Percentiles rank a stretch among this genome's conserved stretches.
Evolutionary conservation across 2,329 filamentous ascomycete species (phyloP).

Genomic region (Diaporthe ilicicola): DNA sequence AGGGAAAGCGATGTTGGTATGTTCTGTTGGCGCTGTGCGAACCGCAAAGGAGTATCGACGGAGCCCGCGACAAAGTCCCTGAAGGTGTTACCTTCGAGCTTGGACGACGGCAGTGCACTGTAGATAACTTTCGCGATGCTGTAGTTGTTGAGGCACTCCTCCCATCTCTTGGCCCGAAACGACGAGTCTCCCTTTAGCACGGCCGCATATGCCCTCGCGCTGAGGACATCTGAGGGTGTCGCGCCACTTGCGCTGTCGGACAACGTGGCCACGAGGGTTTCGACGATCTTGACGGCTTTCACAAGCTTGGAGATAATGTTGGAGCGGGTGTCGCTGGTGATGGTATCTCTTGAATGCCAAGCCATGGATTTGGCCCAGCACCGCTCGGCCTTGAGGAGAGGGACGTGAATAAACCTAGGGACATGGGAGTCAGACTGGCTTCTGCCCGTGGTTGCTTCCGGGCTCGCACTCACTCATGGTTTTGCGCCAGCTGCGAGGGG

Average conservation of each 20-base stretch:
- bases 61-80: constrained; percentile 86
- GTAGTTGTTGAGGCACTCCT: constrained; percentile 77
- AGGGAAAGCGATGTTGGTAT: constrained; percentile 87
- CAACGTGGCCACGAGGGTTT: constrained; percentile 72
- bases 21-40: constrained; percentile 91
- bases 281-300: constrained; percentile 78
- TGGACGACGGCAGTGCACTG: constrained; percentile 71
- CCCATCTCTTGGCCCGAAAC: constrained; percentile 91
- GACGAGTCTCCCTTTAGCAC: constrained; percentile 79
- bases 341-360: constrained; percentile 93
- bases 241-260: constrained; percentile 73
- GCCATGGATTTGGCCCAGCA: constrained; percentile 84
- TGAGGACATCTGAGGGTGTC: constrained; percentile 75
- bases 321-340: constrained; percentile 80
- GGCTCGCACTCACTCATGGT: constrained; percentile 71
- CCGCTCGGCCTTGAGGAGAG: constrained; percentile 86
- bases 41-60: constrained; percentile 92
- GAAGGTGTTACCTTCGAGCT: constrained; percentile 76
- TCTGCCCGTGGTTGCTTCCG: not conserved
- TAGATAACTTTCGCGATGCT: constrained; percentile 85
- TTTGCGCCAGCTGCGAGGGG: constrained; percentile 76
- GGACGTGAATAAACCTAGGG: constrained; percentile 76
- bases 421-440: constrained; percentile 1
- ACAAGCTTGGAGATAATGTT: constrained; percentile 89
- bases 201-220: constrained; percentile 84